phyloP scores from a whole-genome alignment of 1,284 basidiomycete species.

The Leccinum pachyderme region DNA sequence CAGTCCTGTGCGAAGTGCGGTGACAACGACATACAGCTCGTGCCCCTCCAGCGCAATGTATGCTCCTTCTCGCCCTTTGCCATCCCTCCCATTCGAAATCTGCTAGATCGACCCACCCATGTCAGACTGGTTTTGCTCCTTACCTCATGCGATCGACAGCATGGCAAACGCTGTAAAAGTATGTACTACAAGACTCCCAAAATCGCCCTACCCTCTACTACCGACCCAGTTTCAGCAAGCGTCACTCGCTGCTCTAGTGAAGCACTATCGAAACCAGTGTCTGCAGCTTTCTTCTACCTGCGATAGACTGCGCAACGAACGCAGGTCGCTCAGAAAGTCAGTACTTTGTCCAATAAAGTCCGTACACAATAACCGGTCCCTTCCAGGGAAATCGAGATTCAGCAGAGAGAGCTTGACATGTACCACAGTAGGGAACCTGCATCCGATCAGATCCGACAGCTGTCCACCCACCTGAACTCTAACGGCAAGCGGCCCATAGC shows the following conservation, averaged over 20 bases:
- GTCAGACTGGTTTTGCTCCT: conserved; percentile 72
- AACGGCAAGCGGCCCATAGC: conserved; percentile 66
- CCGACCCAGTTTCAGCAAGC: conserved; percentile 69
- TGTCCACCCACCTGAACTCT: conserved; percentile 42
- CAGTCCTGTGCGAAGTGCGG: conserved; percentile 71
- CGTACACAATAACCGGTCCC: conserved; percentile 5
- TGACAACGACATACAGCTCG: conserved; percentile 58
- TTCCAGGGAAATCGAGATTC: conserved; percentile 48
- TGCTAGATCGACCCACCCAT: conserved; percentile 71
- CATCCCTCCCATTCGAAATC: neutral
- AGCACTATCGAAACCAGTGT: conserved; percentile 52
- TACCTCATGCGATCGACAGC: conserved; percentile 59
- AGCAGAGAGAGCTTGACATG: conserved; percentile 50
- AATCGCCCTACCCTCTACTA: neutral
- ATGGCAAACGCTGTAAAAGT: conserved; percentile 67
- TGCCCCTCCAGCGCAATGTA: conserved; percentile 72
- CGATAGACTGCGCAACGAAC: conserved; percentile 40
- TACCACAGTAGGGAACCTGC: conserved; percentile 35
- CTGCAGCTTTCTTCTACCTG: conserved; percentile 34
- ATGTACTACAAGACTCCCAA: conserved; percentile 10
- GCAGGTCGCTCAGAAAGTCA: conserved; percentile 54
- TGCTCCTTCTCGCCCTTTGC: conserved; percentile 18
- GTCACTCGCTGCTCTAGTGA: conserved; percentile 63
- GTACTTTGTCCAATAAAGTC: conserved; percentile 5
- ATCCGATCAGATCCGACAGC: conserved; percentile 29